A percentile compares a stretch with the other conserved stretches of the same genome.
These are phyloP conservation scores for Fusarium penzigii DNA, from an alignment of 2,329 filamentous ascomycete genomes.

Conservation along the genomic window DNA sequence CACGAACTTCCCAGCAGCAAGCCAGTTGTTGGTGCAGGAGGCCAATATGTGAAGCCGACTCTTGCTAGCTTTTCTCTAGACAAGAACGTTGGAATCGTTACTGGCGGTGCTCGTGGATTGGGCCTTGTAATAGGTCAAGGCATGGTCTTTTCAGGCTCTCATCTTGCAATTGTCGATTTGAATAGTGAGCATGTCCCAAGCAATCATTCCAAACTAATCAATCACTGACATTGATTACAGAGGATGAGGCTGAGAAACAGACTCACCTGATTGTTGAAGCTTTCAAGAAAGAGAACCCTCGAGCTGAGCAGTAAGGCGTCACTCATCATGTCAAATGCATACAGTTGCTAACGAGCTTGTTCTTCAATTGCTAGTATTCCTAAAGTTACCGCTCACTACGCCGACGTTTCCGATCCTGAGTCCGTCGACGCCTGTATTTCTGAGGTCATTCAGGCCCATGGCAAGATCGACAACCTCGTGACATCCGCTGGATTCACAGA, in stretches of 20 bases:
- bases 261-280: slow-evolving; percentile 71
- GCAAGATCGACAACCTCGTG: slow-evolving; percentile 86
- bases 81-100: slow-evolving; percentile 80
- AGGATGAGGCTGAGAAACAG: slow-evolving; percentile 80
- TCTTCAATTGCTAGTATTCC: slow-evolving; percentile 56
- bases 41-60: slow-evolving; percentile 81
- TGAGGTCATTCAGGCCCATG: slow-evolving; percentile 61
- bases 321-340: no score
- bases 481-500: slow-evolving; percentile 97
- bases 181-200: slow-evolving; percentile 64
- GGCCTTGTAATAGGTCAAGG: slow-evolving; percentile 93
- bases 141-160: slow-evolving; percentile 82
- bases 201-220: no score
- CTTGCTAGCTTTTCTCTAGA: slow-evolving; percentile 85
- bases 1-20: slow-evolving; percentile 69
- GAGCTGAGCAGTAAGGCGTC: slow-evolving; percentile 60
- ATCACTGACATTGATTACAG: slow-evolving; percentile 44
- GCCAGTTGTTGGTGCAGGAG: slow-evolving; percentile 74
- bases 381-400: slow-evolving; percentile 85
- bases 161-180: slow-evolving; percentile 90
- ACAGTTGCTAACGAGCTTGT: background rate
- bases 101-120: slow-evolving; percentile 84
- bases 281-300: slow-evolving; percentile 79
- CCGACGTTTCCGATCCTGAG: slow-evolving; percentile 78
- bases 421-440: slow-evolving; percentile 75